Evolutionary conservation across 1,139 yeast species (phyloP).

Genomic region (Lodderomyces oxycetoniae): DNA sequence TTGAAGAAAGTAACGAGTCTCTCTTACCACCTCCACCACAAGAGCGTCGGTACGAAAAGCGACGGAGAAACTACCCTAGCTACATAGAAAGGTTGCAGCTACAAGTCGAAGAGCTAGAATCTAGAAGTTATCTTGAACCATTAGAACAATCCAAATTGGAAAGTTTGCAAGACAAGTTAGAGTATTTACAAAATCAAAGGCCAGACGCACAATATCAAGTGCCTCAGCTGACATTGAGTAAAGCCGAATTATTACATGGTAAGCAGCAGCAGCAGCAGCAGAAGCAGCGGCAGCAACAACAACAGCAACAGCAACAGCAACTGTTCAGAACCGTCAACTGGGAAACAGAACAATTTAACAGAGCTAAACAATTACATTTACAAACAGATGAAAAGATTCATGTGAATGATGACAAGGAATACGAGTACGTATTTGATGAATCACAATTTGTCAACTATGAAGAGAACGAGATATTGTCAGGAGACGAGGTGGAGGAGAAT

Average conservation of each 20-base stretch:
- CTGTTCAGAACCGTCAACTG: slow-evolving; percentile 27
- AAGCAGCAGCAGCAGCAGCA: slow-evolving; percentile 15
- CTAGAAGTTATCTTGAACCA: slow-evolving; percentile 21
- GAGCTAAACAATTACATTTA: slow-evolving; percentile 35
- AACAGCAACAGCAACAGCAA: not conserved
- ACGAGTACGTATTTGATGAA: slow-evolving; percentile 82
- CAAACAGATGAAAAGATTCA: slow-evolving; percentile 43
- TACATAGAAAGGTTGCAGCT: slow-evolving; percentile 44
- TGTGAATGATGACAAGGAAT: slow-evolving; percentile 43
- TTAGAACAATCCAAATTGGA: slow-evolving; percentile 7
- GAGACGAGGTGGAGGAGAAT: slow-evolving; percentile 18
- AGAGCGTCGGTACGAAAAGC: too few species aligned
- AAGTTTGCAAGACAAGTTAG: slow-evolving; percentile 1
- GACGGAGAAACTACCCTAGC: too few species aligned
- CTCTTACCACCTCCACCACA: too few species aligned
- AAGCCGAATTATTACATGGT: slow-evolving; percentile 29
- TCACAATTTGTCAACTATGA: slow-evolving; percentile 66
- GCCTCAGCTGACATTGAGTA: not conserved
- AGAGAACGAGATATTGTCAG: slow-evolving; percentile 34
- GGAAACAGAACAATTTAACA: slow-evolving; percentile 60
- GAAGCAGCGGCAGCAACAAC: slow-evolving; percentile 27
- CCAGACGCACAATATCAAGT: not conserved
- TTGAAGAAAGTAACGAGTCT: too few species aligned
- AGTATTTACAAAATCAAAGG: not conserved
- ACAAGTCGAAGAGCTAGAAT: slow-evolving; percentile 33